Evolutionary conservation across 2,329 filamentous ascomycete genomes (phyloP).

Genomic region (Fusarium setosum): DNA sequence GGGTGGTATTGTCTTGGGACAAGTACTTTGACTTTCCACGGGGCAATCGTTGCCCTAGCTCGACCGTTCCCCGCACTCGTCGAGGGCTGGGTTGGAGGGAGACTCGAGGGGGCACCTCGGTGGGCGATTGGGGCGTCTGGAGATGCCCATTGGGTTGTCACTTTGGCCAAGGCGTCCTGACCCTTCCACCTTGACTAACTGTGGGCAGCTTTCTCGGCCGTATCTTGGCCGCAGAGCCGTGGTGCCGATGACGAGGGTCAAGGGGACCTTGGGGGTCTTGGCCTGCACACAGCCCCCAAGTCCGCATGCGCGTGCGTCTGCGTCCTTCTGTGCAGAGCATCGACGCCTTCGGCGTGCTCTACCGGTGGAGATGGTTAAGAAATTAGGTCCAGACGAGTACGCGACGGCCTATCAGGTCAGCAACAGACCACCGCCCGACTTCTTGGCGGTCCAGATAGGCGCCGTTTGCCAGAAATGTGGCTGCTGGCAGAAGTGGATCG

Average conservation of each 20-base stretch:
- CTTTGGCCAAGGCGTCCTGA: constrained; percentile 16
- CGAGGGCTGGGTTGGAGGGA: constrained; percentile 26
- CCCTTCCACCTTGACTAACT: constrained; percentile 27
- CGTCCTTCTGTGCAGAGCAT: constrained; percentile 25
- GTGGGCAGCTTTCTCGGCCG: constrained; percentile 23
- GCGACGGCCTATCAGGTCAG: constrained; percentile 37
- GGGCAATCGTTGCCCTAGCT: too few relatives aligned
- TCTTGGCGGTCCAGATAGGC: constrained; percentile 36
- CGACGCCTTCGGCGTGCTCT: constrained; percentile 22
- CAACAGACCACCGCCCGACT: constrained; percentile 13
- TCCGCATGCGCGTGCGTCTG: constrained; percentile 23
- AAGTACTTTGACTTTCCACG: neutral
- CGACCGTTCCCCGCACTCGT: constrained; percentile 37
- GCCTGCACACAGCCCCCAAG: constrained; percentile 40
- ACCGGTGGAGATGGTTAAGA: constrained; percentile 30
- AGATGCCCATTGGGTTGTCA: constrained; percentile 31
- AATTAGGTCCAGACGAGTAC: constrained; percentile 22
- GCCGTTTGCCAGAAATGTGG: constrained; percentile 39
- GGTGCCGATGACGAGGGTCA: constrained; percentile 26
- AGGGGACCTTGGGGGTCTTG: constrained; percentile 15
- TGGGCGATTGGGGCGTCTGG: constrained; percentile 1
- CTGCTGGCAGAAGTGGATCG: constrained; percentile 37
- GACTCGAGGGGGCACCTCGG: constrained; percentile 5
- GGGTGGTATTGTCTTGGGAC: constrained; percentile 9
- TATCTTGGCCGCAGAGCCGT: constrained; percentile 31